Percentiles rank a stretch among this genome's conserved stretches.
Evolutionary conservation across 371 early-diverging fungal genomes (phyloP).

Genomic region (Apophysomyces elegans): DNA sequence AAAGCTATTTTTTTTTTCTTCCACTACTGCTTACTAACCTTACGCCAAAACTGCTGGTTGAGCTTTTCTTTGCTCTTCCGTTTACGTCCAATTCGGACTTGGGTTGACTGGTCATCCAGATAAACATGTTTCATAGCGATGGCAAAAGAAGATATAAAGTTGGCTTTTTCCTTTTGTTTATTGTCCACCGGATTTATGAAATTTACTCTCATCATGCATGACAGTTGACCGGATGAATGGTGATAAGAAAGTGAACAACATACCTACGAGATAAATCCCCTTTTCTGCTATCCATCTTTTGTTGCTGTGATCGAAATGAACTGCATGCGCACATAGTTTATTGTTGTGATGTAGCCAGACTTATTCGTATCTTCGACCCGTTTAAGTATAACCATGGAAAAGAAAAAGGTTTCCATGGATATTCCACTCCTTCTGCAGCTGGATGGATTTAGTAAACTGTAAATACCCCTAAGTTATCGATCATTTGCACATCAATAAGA

Average conservation of each 20-base stretch:
- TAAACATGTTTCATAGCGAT: not conserved
- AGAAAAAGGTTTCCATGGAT: slow-evolving; percentile 1
- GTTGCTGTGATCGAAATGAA: not conserved
- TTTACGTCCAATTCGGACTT: not conserved
- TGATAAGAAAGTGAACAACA: too few species aligned
- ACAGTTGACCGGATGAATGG: too few species aligned
- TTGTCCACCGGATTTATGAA: too few species aligned
- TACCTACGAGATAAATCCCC: too few species aligned
- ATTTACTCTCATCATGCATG: too few species aligned
- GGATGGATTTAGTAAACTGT: not conserved
- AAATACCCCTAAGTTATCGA: not conserved
- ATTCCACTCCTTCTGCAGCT: slow-evolving; percentile 1
- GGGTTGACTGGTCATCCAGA: not conserved
- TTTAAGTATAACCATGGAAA: not conserved
- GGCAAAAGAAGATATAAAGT: too few species aligned
- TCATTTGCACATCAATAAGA: not conserved
- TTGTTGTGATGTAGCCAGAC: not conserved
- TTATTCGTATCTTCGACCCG: not conserved
- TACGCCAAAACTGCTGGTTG: not conserved
- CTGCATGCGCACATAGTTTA: slow-evolving; percentile 1
- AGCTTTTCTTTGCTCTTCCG: not conserved
- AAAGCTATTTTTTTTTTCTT: not conserved
- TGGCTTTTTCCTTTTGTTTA: too few species aligned
- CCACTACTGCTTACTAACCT: slow-evolving; percentile 11
- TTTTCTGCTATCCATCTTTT: not conserved